These are phyloP conservation scores for Phytophthora colocasiae DNA, from an alignment of 352 stramenopile genomes.

Conservation along the genomic window DNA sequence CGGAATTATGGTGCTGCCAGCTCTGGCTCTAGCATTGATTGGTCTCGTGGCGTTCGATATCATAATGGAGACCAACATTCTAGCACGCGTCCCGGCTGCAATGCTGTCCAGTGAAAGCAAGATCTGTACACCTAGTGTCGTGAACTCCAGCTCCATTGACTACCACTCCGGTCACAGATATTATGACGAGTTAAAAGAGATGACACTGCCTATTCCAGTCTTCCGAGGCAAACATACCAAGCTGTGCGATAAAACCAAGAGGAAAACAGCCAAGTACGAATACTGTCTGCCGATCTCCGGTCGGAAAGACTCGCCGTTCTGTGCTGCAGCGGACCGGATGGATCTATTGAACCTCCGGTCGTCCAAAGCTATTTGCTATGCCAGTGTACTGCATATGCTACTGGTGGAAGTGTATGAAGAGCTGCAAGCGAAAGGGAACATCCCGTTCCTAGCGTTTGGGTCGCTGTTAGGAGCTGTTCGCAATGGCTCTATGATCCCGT, in stretches of 20 bases:
- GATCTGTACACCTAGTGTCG: conserved; percentile 11
- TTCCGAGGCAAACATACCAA: conserved; percentile 31
- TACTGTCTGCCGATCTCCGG: conserved; percentile 60
- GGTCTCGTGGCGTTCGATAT: conserved; percentile 27
- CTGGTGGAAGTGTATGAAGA: conserved; percentile 61
- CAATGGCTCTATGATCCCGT: conserved; percentile 53
- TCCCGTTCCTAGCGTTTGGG: conserved; percentile 49
- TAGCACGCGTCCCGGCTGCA: conserved; percentile 8
- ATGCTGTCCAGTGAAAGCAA: conserved; percentile 4
- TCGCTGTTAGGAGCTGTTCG: conserved; percentile 57
- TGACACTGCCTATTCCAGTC: conserved; percentile 18
- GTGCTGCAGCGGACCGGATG: conserved; percentile 45
- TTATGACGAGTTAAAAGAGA: conserved; percentile 17
- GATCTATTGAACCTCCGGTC: conserved; percentile 40
- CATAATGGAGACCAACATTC: conserved; percentile 32
- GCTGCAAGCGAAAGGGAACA: conserved; percentile 28
- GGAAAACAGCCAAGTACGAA: conserved; percentile 10
- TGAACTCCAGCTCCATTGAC: conserved; percentile 21
- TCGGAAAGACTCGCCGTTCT: conserved; percentile 53
- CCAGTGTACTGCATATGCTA: conserved; percentile 60
- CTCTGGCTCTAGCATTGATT: conserved; percentile 9
- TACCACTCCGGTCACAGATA: conserved; percentile 23
- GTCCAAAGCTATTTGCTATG: conserved; percentile 48
- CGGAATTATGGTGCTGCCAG: conserved; percentile 12
- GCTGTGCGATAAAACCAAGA: conserved; percentile 28